phyloP scores from a whole-genome alignment of 352 stramenopile genomes.

The Phytophthora sojae region DNA sequence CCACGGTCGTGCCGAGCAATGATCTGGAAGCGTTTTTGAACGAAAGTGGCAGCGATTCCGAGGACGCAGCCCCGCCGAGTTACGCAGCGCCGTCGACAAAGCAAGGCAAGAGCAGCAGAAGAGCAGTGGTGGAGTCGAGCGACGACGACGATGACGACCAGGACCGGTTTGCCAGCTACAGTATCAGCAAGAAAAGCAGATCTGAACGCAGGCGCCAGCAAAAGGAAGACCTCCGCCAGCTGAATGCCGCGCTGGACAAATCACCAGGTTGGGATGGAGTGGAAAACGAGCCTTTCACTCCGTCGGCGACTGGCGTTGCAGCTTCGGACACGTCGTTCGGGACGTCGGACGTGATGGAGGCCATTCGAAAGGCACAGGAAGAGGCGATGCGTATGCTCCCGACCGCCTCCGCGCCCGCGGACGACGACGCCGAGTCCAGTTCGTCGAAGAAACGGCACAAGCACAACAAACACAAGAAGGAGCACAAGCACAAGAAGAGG shows the following conservation, averaged over 20 bases:
- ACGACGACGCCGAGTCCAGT: slow-evolving; percentile 13
- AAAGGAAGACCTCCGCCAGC: slow-evolving; percentile 52
- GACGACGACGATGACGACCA: slow-evolving; percentile 38
- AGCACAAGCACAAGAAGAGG: slow-evolving; percentile 38
- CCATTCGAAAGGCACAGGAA: slow-evolving; percentile 72
- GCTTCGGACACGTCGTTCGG: slow-evolving; percentile 26
- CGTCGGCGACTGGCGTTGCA: slow-evolving; percentile 5
- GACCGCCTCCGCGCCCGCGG: background rate
- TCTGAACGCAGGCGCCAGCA: slow-evolving; percentile 45
- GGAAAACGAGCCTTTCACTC: slow-evolving; percentile 9
- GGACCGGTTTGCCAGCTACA: slow-evolving; percentile 63
- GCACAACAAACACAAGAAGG: slow-evolving; percentile 40
- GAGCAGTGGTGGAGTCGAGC: slow-evolving; percentile 28
- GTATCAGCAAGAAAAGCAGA: slow-evolving; percentile 49
- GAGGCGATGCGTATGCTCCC: slow-evolving; percentile 73
- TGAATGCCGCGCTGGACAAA: slow-evolving; percentile 41
- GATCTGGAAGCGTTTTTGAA: slow-evolving; percentile 74
- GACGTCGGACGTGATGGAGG: slow-evolving; percentile 66
- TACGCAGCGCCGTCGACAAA: background rate
- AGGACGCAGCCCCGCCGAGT: slow-evolving; percentile 21
- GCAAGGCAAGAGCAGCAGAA: slow-evolving; percentile 2
- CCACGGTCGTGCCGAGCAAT: slow-evolving; percentile 32
- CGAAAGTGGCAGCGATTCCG: slow-evolving; percentile 66
- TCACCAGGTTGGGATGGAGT: slow-evolving; percentile 1
- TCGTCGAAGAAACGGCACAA: slow-evolving; percentile 32